These are phyloP conservation scores for Aspergillus pseudonomiae DNA, from an alignment of 2,329 filamentous ascomycete genomes.

Conservation along the genomic window DNA sequence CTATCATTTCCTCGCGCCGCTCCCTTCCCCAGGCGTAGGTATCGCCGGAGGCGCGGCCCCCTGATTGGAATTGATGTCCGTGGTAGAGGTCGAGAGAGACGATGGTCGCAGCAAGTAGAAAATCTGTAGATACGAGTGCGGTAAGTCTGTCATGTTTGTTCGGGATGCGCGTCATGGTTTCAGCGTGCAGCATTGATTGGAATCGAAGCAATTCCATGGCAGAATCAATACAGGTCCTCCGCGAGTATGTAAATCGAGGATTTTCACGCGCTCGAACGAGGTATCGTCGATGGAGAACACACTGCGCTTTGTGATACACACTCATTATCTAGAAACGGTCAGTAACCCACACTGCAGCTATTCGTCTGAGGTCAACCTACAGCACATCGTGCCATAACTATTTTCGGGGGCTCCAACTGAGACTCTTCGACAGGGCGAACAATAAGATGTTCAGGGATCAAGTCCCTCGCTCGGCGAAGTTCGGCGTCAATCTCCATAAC, in stretches of 20 bases:
- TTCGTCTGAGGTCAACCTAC: constrained; percentile 29
- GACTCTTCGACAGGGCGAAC: constrained; percentile 74
- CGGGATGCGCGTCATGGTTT: constrained; percentile 73
- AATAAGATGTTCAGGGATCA: constrained; percentile 78
- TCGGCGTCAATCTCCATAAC: constrained; percentile 63
- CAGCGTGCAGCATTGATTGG: constrained; percentile 73
- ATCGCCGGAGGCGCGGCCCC: constrained; percentile 40
- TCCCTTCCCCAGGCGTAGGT: constrained; percentile 52
- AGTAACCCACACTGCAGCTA: constrained; percentile 8
- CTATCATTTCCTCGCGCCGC: constrained; percentile 72
- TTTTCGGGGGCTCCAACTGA: constrained; percentile 67
- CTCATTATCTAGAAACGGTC: constrained; percentile 62
- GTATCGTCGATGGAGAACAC: constrained; percentile 86
- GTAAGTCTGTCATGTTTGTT: constrained; percentile 78
- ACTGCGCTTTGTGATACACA: constrained; percentile 85
- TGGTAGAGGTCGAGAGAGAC: constrained; percentile 81
- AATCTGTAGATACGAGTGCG: constrained; percentile 80
- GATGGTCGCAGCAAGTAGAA: constrained; percentile 82
- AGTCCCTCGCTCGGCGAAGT: constrained; percentile 60
- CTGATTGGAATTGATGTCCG: constrained; percentile 37
- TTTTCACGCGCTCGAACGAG: constrained; percentile 77
- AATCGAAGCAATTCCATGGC: constrained; percentile 80
- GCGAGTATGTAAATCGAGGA: constrained; percentile 79
- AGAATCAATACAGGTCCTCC: constrained; percentile 81
- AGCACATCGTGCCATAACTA: constrained; percentile 80